Conservation (phyloP, 164 flowering plant species). For the Vitis rupestris region DNA sequence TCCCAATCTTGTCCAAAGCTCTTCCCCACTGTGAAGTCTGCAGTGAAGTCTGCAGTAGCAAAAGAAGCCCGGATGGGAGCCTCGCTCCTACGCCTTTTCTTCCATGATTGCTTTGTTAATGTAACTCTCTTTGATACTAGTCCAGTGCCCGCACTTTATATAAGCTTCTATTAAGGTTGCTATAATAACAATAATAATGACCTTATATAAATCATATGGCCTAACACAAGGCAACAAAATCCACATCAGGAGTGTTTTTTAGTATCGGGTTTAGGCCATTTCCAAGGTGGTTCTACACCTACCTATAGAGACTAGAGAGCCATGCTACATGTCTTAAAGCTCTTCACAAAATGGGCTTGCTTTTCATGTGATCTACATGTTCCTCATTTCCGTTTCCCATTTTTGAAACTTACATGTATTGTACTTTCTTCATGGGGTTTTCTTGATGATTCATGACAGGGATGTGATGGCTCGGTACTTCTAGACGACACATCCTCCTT, state of each 20-base stretch:
- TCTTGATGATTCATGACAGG: slow-evolving; percentile 26
- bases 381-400: no score
- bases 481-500: slow-evolving; percentile 61
- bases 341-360: no score
- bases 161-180: not conserved
- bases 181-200: no score
- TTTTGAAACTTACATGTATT: no score
- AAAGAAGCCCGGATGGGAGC: slow-evolving; percentile 85
- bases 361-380: no score
- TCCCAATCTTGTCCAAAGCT: slow-evolving; percentile 59
- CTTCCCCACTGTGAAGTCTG: slow-evolving; percentile 36
- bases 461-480: slow-evolving; percentile 72
- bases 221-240: no score
- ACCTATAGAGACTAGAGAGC: no score
- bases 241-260: no score
- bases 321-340: no score
- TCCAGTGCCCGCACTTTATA: not conserved
- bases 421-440: not conserved
- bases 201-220: no score
- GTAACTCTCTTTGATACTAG: slow-evolving; percentile 29
- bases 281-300: no score
- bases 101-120: slow-evolving; percentile 91
- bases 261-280: no score
- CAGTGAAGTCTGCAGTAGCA: slow-evolving; percentile 44
- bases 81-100: slow-evolving; percentile 62